Base-by-base conservation (phyloP, 768 basidiomycete species). In the Scleroderma citrinum region DNA sequence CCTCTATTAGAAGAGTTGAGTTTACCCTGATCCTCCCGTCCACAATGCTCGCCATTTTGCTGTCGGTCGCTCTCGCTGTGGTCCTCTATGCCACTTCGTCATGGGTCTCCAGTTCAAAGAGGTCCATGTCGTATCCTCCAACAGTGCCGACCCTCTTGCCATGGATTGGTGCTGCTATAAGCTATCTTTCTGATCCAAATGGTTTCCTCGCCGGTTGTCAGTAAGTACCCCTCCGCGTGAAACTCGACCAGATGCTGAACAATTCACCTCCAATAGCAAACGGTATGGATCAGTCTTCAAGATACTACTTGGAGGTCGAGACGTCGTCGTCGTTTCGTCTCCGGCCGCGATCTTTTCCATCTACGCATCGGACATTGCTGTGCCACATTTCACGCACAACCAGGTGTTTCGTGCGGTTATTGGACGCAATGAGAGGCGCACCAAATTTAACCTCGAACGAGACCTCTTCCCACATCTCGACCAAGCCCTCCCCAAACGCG, bases 391-490 rank as follows among this genome's bases (percentile, higher is more conserved):
- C 47, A 7, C 51, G 53, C 31, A 55, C 55, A 2, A 19, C 46
- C 26, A 49, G 45, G 47, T 58, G 54, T 2, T n/a, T 11, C 2
- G 52, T 57, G 17, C 47, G 53, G 49, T 56, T 19, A 39, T 39
- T 20, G 38, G 38, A 20, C 20, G 38, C 38, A 2, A 13, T 2
- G 17, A 19, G 20, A 39, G 20, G 14, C 20, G 23, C 38, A 39
- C 38, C 2, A 21, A 21, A 7, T 39, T 39, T 21, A 39, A 57
- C 44, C 54, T 64, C 60, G 42, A 59, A 20, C 50, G 19, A 32
- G 39, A 47, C 3, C 55, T 64, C 29, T 62, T 50, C 16, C 62
- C 62, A 0, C 52, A 64, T 2, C 36, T 63, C 10, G 61, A 59
- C 38, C 64, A 23, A 39, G 12, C 23, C 3, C 45, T 63, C 21